A percentile compares a stretch with the other conserved stretches of the same genome.
Evolutionary conservation across 2,329 filamentous ascomycete genomes (phyloP).

Genomic region (Aspergillus clavatus): DNA sequence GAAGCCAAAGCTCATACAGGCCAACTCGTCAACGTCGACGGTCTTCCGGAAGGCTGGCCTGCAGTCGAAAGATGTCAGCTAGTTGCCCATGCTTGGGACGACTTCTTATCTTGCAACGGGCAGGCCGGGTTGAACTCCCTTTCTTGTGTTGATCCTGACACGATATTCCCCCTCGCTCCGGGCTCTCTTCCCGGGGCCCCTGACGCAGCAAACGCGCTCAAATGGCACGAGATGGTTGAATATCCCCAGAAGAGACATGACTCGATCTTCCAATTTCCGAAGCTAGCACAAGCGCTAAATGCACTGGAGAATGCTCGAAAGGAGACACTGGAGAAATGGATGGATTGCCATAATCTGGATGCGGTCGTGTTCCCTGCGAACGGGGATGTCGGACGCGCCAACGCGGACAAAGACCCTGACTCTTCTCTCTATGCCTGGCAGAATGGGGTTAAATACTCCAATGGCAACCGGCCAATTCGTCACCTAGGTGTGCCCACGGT

Average conservation of each 20-base stretch:
- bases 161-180: conserved; percentile 35
- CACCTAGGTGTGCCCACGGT: conserved; percentile 54
- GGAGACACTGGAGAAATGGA: conserved; percentile 49
- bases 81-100: conserved; percentile 50
- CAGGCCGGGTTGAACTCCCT: conserved; percentile 39
- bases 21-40: conserved; percentile 37
- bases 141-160: conserved; percentile 35
- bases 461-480: conserved; percentile 50
- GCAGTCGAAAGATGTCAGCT: conserved; percentile 45
- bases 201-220: conserved; percentile 20
- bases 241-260: conserved; percentile 23
- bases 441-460: conserved; percentile 52
- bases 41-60: conserved; percentile 45
- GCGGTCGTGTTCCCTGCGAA: conserved; percentile 48
- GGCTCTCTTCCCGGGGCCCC: conserved; percentile 21
- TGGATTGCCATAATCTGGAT: conserved; percentile 42
- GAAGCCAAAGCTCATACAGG: conserved; percentile 31
- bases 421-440: conserved; percentile 38
- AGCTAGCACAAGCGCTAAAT: conserved; percentile 39
- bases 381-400: conserved; percentile 48
- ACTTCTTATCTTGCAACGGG: conserved; percentile 44
- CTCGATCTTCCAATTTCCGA: conserved; percentile 41
- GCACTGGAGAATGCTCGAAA: conserved; percentile 48
- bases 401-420: conserved; percentile 40
- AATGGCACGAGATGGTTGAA: conserved; percentile 25